A percentile compares a stretch with the other conserved stretches of the same genome.
These are phyloP conservation scores for Eucalyptus erythrocorys DNA, from an alignment of 345 rosid species.

Conservation along the genomic window DNA sequence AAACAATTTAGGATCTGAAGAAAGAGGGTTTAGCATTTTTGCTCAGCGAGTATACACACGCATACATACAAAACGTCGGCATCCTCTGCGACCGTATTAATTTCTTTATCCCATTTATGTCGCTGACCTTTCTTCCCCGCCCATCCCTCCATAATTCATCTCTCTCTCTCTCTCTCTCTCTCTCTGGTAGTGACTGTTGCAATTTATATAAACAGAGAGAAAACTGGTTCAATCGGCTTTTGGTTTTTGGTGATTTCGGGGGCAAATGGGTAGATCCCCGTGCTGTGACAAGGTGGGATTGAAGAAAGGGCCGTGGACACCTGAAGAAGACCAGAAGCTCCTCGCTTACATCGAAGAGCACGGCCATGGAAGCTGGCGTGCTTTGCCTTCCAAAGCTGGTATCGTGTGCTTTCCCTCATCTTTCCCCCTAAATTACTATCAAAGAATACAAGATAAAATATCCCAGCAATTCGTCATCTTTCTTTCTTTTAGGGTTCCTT, in stretches of 20 bases:
- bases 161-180: conserved; percentile 1
- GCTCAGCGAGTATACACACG: not conserved
- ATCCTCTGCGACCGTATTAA: not conserved
- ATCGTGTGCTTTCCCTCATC: not conserved
- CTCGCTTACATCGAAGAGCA: conserved; percentile 82
- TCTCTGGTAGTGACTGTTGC: not conserved
- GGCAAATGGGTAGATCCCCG: conserved; percentile 61
- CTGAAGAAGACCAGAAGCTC: conserved; percentile 92
- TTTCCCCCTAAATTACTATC: not conserved
- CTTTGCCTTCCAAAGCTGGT: conserved; percentile 88
- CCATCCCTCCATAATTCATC: conserved; percentile 17
- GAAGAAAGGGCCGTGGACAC: conserved; percentile 98
- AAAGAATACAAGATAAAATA: not conserved
- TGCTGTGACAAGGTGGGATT: conserved; percentile 81
- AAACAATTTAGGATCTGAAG: not conserved
- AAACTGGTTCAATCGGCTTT: not conserved
- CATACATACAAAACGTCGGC: not conserved
- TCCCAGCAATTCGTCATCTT: not conserved
- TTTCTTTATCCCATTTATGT: conserved; percentile 24
- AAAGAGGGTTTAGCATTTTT: not conserved
- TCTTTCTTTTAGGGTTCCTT: not conserved
- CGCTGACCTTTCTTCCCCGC: conserved; percentile 26
- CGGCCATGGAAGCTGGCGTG: conserved; percentile 97
- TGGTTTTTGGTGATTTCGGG: not conserved
- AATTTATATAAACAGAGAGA: conserved; percentile 3